A percentile compares a stretch with the other conserved stretches of the same genome.
These are phyloP conservation scores for Euphorbia peplus DNA, from an alignment of 345 rosid species.

Conservation along the genomic window DNA sequence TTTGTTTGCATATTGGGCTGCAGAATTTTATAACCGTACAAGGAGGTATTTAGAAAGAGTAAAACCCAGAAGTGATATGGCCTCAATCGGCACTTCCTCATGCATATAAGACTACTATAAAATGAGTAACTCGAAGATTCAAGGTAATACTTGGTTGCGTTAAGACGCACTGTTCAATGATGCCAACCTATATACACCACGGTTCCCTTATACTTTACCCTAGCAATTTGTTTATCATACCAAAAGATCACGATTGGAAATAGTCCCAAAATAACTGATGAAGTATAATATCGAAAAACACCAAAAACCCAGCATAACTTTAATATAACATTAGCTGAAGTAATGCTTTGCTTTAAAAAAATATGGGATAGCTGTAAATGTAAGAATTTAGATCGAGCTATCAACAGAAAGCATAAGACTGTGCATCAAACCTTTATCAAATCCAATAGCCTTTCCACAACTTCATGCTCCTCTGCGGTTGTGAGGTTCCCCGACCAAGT, in stretches of 20 bases:
- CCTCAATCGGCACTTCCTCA: neutral
- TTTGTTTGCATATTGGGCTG: constrained; percentile 83
- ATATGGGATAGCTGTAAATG: neutral
- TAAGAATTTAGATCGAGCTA: constrained; percentile 8
- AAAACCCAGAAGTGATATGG: constrained; percentile 10
- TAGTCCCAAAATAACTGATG: no score
- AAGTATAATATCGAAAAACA: neutral
- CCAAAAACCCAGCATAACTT: neutral
- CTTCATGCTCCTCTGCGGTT: constrained; percentile 70
- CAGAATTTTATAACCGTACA: constrained; percentile 26
- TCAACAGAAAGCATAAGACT: constrained; percentile 7
- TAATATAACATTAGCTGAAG: neutral
- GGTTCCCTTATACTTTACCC: no score
- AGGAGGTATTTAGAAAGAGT: constrained; percentile 1
- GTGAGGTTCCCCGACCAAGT: constrained; percentile 93
- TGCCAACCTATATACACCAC: no score
- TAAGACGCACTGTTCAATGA: neutral
- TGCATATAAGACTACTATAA: constrained; percentile 7
- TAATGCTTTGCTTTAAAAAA: neutral
- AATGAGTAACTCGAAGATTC: neutral
- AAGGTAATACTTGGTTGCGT: neutral
- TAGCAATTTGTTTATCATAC: no score
- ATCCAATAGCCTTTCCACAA: constrained; percentile 92
- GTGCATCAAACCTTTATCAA: constrained; percentile 71
- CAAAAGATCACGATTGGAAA: no score